A percentile compares a stretch with the other conserved stretches of the same genome.
phyloP scores from a whole-genome alignment of 495 filamentous ascomycete species.

The Zalerion maritima region DNA sequence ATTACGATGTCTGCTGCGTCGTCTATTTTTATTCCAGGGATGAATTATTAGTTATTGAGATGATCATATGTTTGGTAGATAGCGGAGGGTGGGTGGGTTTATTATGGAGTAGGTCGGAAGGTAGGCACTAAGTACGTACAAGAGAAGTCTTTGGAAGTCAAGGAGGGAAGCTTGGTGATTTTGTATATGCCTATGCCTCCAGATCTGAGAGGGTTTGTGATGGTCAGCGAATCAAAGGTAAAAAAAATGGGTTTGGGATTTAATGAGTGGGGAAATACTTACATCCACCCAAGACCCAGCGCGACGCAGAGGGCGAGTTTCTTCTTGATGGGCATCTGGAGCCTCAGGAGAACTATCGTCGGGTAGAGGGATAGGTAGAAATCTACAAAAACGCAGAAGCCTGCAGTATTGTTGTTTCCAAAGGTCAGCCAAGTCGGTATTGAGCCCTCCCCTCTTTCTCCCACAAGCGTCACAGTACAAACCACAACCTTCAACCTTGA shows the following conservation, averaged over 20 bases:
- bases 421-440: no score
- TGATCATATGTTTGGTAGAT: no score
- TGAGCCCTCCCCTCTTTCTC: no score
- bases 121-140: slow-evolving; percentile 3
- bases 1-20: slow-evolving; percentile 25
- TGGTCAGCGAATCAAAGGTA: not conserved
- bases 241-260: no score
- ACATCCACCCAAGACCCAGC: slow-evolving; percentile 34
- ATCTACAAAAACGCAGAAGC: slow-evolving; percentile 30
- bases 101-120: no score
- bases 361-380: slow-evolving; percentile 37
- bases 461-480: not conserved
- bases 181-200: slow-evolving; percentile 25
- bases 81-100: no score
- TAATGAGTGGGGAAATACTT: slow-evolving; percentile 6
- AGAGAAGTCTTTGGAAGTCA: slow-evolving; percentile 20
- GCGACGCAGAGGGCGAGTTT: slow-evolving; percentile 29
- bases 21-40: slow-evolving; percentile 7
- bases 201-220: slow-evolving; percentile 4
- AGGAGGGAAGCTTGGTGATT: slow-evolving; percentile 20
- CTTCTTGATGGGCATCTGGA: slow-evolving; percentile 30
- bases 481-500: no score
- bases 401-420: no score
- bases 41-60: no score
- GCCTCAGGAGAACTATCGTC: slow-evolving; percentile 22